These are phyloP conservation scores for Arthroderma sp. DNA, from an alignment of 2,329 filamentous ascomycete genomes.

Conservation along the genomic window DNA sequence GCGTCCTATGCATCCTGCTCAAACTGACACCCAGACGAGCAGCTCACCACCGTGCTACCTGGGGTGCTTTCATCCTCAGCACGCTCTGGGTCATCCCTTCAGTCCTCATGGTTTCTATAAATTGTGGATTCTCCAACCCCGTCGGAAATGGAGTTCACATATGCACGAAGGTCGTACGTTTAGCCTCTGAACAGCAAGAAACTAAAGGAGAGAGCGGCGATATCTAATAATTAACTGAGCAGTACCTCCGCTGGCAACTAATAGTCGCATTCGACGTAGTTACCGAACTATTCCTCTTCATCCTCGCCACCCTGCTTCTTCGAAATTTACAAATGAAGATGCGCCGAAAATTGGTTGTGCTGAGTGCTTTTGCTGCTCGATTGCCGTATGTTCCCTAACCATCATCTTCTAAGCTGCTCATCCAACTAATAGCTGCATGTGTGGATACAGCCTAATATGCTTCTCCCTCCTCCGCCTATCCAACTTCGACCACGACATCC, in stretches of 20 bases:
- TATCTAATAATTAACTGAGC: background rate
- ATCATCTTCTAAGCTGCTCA: background rate
- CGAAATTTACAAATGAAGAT: conserved; percentile 22
- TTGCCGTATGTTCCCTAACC: too few relatives aligned
- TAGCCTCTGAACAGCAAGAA: too few relatives aligned
- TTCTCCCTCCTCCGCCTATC: conserved; percentile 25
- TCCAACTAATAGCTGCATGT: conserved; percentile 1
- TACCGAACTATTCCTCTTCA: conserved; percentile 22
- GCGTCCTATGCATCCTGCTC: conserved; percentile 30
- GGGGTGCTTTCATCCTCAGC: conserved; percentile 23
- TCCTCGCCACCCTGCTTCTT: conserved; percentile 19
- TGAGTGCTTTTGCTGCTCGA: conserved; percentile 23
- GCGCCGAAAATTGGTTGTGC: conserved; percentile 20
- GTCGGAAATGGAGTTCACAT: too few relatives aligned
- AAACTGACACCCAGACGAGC: conserved; percentile 32
- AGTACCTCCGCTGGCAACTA: conserved; percentile 23
- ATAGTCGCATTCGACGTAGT: conserved; percentile 24
- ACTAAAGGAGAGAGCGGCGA: background rate
- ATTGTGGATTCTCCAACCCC: conserved; percentile 18
- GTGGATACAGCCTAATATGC: conserved; percentile 21
- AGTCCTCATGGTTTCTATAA: conserved; percentile 27
- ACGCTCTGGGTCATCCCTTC: conserved; percentile 28
- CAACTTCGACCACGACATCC: conserved; percentile 17
- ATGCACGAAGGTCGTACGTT: too few relatives aligned
- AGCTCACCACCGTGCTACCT: conserved; percentile 24